Evolutionary conservation across 148 eudicot species (phyloP).

Genomic region (Rhododendron molle): DNA sequence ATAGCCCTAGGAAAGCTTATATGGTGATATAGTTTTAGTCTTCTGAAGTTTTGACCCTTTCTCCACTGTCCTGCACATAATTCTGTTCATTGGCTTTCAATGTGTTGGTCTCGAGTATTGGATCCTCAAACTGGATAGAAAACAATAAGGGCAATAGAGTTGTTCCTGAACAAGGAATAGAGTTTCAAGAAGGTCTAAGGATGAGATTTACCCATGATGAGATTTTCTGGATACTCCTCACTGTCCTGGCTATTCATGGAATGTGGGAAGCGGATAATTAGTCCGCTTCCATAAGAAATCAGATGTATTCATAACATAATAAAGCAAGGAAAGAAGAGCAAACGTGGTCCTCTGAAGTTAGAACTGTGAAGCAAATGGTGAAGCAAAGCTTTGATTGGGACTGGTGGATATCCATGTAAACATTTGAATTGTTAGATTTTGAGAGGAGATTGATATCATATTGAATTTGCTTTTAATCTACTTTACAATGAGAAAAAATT

Average conservation of each 20-base stretch:
- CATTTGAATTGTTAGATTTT: background rate
- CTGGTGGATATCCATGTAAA: background rate
- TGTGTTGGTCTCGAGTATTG: background rate
- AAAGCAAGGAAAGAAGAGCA: background rate
- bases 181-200: background rate
- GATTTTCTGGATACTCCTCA: background rate
- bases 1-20: background rate
- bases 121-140: background rate
- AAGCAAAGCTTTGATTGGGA: background rate
- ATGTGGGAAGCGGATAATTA: background rate
- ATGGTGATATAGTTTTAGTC: background rate
- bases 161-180: background rate
- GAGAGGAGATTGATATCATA: background rate
- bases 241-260: background rate
- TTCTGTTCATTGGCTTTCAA: background rate
- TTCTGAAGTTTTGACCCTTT: background rate
- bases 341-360: background rate
- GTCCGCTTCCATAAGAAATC: background rate
- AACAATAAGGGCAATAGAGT: background rate
- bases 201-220: background rate
- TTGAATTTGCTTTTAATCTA: background rate
- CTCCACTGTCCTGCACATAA: too few species aligned
- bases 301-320: background rate
- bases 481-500: background rate
- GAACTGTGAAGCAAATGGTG: background rate